A percentile compares a stretch with the other conserved stretches of the same genome.
These are phyloP conservation scores for Xylaria venustula DNA, from an alignment of 495 filamentous ascomycete species.

Conservation along the genomic window DNA sequence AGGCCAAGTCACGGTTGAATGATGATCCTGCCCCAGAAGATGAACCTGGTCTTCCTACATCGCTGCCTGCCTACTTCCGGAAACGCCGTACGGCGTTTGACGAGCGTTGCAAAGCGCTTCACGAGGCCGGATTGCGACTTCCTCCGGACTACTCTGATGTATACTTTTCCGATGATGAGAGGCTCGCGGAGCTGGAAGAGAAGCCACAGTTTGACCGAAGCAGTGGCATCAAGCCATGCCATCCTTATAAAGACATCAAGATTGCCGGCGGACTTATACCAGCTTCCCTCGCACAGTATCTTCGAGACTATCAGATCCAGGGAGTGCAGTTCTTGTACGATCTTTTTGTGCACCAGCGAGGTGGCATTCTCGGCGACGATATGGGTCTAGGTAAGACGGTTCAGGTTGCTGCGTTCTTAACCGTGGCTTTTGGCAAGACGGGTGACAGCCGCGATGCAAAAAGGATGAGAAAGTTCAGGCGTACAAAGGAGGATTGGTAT, in stretches of 20 bases:
- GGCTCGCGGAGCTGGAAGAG: constrained; percentile 60
- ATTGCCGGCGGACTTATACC: constrained; percentile 83
- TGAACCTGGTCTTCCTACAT: constrained; percentile 12
- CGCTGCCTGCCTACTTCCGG: constrained; percentile 46
- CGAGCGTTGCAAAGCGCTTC: constrained; percentile 52
- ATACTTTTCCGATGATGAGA: constrained; percentile 84
- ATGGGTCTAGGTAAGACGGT: constrained; percentile 98
- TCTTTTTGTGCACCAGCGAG: constrained; percentile 87
- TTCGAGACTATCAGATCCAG: constrained; percentile 87
- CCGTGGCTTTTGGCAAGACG: constrained; percentile 91
- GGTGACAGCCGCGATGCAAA: constrained; percentile 86
- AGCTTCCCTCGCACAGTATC: constrained; percentile 86
- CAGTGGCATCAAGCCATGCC: constrained; percentile 55
- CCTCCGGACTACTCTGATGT: constrained; percentile 80
- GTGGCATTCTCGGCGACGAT: constrained; percentile 89
- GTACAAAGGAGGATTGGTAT: constrained; percentile 67
- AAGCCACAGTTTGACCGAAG: constrained; percentile 62
- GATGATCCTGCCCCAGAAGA: constrained; percentile 18
- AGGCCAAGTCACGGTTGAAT: constrained; percentile 8
- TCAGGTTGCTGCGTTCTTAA: constrained; percentile 92
- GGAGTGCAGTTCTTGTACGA: constrained; percentile 86
- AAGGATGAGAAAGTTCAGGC: constrained; percentile 86
- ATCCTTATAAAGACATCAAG: constrained; percentile 71
- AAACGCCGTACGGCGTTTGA: constrained; percentile 61
- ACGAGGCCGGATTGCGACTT: constrained; percentile 67